A percentile compares a stretch with the other conserved stretches of the same genome.
Conservation (phyloP, 345 rosid genomes). For the Cochlearia excelsa region DNA sequence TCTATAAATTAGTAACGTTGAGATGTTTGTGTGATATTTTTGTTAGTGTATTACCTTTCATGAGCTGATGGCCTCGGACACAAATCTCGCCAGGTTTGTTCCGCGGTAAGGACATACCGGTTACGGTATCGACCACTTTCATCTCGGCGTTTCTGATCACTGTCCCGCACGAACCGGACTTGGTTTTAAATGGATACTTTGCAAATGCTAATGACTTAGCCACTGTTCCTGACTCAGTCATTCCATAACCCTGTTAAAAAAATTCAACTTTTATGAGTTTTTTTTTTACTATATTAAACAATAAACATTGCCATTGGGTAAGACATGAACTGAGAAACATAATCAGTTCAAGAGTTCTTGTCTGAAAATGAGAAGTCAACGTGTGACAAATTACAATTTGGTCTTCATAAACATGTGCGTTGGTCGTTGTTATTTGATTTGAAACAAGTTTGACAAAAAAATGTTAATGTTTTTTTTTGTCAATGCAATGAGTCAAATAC, state of each 20-base stretch:
- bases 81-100: slow-evolving; percentile 82
- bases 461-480: no score
- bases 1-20: no score
- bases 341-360: background rate
- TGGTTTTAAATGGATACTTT: slow-evolving; percentile 59
- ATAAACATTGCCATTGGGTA: slow-evolving; percentile 3
- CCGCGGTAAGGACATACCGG: slow-evolving; percentile 52
- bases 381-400: background rate
- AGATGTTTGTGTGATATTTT: no score
- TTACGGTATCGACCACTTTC: slow-evolving; percentile 76
- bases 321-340: slow-evolving; percentile 19
- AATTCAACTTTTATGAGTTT: background rate
- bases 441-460: no score
- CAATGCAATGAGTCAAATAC: slow-evolving; percentile 5
- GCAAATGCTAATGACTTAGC: slow-evolving; percentile 82
- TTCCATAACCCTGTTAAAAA: slow-evolving; percentile 69
- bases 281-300: background rate
- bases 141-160: slow-evolving; percentile 84
- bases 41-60: slow-evolving; percentile 55
- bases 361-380: slow-evolving; percentile 2
- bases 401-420: slow-evolving; percentile 18
- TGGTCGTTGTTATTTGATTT: slow-evolving; percentile 7
- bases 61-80: slow-evolving; percentile 74
- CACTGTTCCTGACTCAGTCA: slow-evolving; percentile 95
- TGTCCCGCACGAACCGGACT: slow-evolving; percentile 83